phyloP scores from a whole-genome alignment of 306 rosid species.

The Lagenaria siceraria region DNA sequence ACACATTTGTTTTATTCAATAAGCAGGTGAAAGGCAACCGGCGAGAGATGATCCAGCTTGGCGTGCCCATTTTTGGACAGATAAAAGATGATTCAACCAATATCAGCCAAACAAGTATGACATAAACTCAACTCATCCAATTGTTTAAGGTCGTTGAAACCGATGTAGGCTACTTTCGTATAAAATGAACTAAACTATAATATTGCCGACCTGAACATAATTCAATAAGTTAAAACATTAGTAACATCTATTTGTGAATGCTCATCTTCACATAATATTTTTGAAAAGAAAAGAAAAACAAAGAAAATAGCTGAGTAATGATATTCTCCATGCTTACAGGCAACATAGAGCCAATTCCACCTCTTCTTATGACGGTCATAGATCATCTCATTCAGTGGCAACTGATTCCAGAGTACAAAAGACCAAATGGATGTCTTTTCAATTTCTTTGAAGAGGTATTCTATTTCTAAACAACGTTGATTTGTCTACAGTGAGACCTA shows the following conservation, averaged over 20 bases:
- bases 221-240: not conserved
- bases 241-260: not conserved
- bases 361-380: conserved; percentile 58
- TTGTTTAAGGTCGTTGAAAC: not conserved
- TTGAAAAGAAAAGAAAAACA: not conserved
- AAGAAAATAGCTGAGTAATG: not conserved
- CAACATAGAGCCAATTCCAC: conserved; percentile 82
- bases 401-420: conserved; percentile 86
- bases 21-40: conserved; percentile 80
- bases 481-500: not conserved
- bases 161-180: not conserved
- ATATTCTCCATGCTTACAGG: conserved; percentile 24
- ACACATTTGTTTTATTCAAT: conserved; percentile 79
- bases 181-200: not conserved
- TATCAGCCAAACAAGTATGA: conserved; percentile 27
- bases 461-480: not conserved
- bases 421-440: conserved; percentile 89
- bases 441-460: conserved; percentile 91
- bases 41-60: conserved; percentile 90
- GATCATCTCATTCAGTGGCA: conserved; percentile 92
- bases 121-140: not conserved
- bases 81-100: conserved; percentile 55
- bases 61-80: conserved; percentile 83
- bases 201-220: not conserved
- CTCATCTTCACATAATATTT: no score